Conservation (phyloP, 208 protist species). For the Phytomonas sp. region DNA sequence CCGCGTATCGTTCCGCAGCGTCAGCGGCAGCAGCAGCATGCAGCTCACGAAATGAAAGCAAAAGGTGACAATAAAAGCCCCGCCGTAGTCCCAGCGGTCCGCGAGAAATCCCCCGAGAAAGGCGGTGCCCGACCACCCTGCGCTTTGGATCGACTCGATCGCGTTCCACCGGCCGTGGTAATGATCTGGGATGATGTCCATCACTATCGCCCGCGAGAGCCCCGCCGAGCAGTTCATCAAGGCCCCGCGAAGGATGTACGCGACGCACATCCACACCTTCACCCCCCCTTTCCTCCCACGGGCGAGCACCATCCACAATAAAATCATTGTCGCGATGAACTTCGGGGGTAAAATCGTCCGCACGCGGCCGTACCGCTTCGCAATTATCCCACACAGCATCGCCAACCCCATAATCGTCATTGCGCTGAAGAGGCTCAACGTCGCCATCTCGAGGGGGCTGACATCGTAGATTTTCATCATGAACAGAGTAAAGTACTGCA, state of each 20-base stretch:
- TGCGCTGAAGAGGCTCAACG: conserved; percentile 36
- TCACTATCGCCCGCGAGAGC: conserved; percentile 51
- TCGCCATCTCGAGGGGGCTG: conserved; percentile 25
- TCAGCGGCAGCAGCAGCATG: conserved; percentile 29
- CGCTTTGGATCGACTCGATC: conserved; percentile 56
- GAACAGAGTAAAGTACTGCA: conserved; percentile 65
- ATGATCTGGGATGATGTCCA: conserved; percentile 51
- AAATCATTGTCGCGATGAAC: conserved; percentile 30
- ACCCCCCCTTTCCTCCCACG: conserved; percentile 21
- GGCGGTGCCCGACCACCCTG: conserved; percentile 60
- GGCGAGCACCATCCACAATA: conserved; percentile 55
- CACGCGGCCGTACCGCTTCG: conserved; percentile 37
- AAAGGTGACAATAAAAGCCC: conserved; percentile 70
- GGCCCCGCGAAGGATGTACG: conserved; percentile 43
- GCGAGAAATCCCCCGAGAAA: conserved; percentile 55
- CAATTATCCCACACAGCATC: conserved; percentile 30
- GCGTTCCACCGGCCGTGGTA: conserved; percentile 53
- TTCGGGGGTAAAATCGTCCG: conserved; percentile 39
- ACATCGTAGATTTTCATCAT: conserved; percentile 59
- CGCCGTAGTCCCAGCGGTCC: conserved; percentile 41
- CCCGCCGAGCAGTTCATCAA: conserved; percentile 58
- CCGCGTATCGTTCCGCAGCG: conserved; percentile 41
- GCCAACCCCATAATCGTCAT: conserved; percentile 39
- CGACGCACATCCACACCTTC: conserved; percentile 40
- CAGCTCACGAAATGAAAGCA: conserved; percentile 39